phyloP scores from a whole-genome alignment of 2,329 filamentous ascomycete genomes.

The Didymella segeticola region DNA sequence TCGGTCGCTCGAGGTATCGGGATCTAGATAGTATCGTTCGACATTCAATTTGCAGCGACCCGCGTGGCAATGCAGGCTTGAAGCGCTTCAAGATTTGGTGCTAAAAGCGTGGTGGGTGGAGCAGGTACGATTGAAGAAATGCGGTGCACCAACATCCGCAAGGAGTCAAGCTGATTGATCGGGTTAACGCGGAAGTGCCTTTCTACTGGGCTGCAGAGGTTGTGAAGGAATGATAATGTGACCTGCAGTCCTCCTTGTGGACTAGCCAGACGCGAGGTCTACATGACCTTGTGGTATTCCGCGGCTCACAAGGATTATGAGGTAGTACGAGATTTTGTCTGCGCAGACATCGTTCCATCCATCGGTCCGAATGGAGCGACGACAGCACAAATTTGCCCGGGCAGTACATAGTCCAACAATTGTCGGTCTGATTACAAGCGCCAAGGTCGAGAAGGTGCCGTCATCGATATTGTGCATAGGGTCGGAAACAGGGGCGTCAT shows the following conservation, averaged over 20 bases:
- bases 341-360: background rate
- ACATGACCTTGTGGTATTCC: background rate
- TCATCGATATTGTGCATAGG: background rate
- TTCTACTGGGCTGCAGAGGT: background rate
- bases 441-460: background rate
- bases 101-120: background rate
- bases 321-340: constrained; percentile 1
- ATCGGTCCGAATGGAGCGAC: background rate
- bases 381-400: background rate
- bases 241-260: background rate
- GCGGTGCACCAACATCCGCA: constrained; percentile 8
- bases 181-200: background rate
- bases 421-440: background rate
- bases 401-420: background rate
- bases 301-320: background rate
- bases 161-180: background rate
- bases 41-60: background rate
- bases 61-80: background rate
- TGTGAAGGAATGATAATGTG: background rate
- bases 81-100: too few relatives aligned
- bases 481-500: background rate
- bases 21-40: background rate
- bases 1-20: background rate
- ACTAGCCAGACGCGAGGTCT: background rate
- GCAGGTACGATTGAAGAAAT: background rate